A percentile compares a stretch with the other conserved stretches of the same genome.
phyloP scores from a whole-genome alignment of 441 rosid genomes.

The Sinapis alba region DNA sequence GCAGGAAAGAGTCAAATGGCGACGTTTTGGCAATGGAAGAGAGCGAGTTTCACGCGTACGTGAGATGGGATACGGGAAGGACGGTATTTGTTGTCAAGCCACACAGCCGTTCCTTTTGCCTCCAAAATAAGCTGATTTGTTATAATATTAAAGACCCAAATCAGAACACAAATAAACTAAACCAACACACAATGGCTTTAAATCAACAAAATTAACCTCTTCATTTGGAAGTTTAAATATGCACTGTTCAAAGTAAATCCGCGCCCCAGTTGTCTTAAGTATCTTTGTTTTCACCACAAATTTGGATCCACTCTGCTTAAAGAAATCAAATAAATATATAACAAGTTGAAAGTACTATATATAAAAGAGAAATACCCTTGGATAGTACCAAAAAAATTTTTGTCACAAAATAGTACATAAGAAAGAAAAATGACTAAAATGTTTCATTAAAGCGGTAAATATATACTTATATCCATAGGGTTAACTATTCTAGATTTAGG shows the following conservation, averaged over 20 bases:
- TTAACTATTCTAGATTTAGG: too few species aligned
- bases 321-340: not conserved
- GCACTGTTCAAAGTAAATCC: constrained; percentile 63
- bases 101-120: constrained; percentile 78
- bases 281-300: constrained; percentile 61
- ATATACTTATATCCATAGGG: too few species aligned
- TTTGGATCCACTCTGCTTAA: constrained; percentile 61
- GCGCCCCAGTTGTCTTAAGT: constrained; percentile 58
- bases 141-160: not conserved
- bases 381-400: too few species aligned
- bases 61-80: constrained; percentile 73
- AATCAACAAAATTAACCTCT: constrained; percentile 47
- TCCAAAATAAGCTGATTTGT: constrained; percentile 65
- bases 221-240: constrained; percentile 65
- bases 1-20: not conserved
- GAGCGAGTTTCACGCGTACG: constrained; percentile 60
- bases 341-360: not conserved
- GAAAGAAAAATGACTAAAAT: too few species aligned
- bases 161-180: not conserved
- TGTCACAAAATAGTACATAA: too few species aligned
- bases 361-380: too few species aligned
- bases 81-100: constrained; percentile 79
- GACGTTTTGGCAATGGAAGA: constrained; percentile 7
- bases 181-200: not conserved
- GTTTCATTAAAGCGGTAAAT: too few species aligned